Conservation (phyloP, 139 green algal genomes). For the Micractinium conductrix region DNA sequence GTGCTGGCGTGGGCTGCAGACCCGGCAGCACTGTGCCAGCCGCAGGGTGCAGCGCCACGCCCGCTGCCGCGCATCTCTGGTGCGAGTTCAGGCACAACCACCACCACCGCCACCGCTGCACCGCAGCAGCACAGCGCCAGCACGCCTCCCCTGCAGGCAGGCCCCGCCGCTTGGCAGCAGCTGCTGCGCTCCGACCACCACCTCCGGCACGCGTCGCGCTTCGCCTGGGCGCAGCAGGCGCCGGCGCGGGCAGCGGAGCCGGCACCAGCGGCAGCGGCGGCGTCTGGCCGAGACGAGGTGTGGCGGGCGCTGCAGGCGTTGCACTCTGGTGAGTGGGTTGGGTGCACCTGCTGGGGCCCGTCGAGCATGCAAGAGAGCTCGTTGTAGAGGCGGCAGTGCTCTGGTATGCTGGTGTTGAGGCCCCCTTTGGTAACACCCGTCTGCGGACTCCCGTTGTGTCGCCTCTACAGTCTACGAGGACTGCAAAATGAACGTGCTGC, state of each 20-base stretch:
- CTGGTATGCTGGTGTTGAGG: too few relatives aligned
- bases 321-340: conserved; percentile 56
- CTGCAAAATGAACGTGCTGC: conserved; percentile 67
- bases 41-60: not conserved
- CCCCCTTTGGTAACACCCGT: too few relatives aligned
- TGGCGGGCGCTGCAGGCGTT: conserved; percentile 62
- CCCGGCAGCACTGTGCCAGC: not conserved
- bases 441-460: too few relatives aligned
- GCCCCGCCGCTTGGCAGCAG: conserved; percentile 6
- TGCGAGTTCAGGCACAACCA: conserved; percentile 18
- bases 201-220: not conserved
- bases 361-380: too few relatives aligned
- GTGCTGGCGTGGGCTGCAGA: conserved; percentile 51
- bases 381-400: too few relatives aligned
- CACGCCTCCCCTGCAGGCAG: not conserved
- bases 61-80: conserved; percentile 4
- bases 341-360: too few relatives aligned
- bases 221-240: not conserved
- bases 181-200: conserved; percentile 25
- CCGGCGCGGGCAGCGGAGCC: not conserved
- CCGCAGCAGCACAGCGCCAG: not conserved
- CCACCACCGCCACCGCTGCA: not conserved
- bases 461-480: conserved; percentile 62
- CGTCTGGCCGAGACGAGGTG: conserved; percentile 19
- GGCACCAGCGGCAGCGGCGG: not conserved